Evolutionary conservation across 768 basidiomycete genomes (phyloP).

Genomic region (Russula foetens): DNA sequence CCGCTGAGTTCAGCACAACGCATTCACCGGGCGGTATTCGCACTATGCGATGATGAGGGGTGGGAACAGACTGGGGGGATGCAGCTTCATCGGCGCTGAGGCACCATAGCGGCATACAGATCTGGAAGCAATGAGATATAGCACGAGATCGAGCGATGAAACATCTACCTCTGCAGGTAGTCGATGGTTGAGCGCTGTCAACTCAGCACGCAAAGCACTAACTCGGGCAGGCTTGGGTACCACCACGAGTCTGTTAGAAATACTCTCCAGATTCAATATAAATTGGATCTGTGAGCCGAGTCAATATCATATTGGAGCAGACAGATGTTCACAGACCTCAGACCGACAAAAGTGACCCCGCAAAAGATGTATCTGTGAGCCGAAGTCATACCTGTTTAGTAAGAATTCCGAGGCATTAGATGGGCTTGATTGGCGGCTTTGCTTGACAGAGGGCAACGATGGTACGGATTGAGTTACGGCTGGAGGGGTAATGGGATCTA

Average conservation of each 20-base stretch:
- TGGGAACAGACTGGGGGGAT: conserved; percentile 33
- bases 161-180: conserved; percentile 82
- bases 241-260: conserved; percentile 84
- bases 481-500: conserved; percentile 34
- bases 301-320: neutral
- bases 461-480: conserved; percentile 67
- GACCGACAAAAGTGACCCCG: conserved; percentile 84
- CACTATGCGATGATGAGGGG: conserved; percentile 89
- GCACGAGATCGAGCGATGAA: neutral
- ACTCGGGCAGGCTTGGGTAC: conserved; percentile 92
- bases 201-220: conserved; percentile 91
- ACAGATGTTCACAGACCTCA: conserved; percentile 44
- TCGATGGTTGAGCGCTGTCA: conserved; percentile 92
- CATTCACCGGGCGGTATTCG: conserved; percentile 97
- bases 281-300: conserved; percentile 61
- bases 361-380: conserved; percentile 64
- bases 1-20: conserved; percentile 96
- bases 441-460: conserved; percentile 44
- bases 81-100: conserved; percentile 53
- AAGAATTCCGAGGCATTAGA: conserved; percentile 45
- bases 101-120: conserved; percentile 88
- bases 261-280: conserved; percentile 80
- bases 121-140: conserved; percentile 33
- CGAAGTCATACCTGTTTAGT: conserved; percentile 57
- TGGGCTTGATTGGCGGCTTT: conserved; percentile 38